These are phyloP conservation scores for Tylopilus sp. DNA, from an alignment of 1,284 basidiomycete species.

Conservation along the genomic window DNA sequence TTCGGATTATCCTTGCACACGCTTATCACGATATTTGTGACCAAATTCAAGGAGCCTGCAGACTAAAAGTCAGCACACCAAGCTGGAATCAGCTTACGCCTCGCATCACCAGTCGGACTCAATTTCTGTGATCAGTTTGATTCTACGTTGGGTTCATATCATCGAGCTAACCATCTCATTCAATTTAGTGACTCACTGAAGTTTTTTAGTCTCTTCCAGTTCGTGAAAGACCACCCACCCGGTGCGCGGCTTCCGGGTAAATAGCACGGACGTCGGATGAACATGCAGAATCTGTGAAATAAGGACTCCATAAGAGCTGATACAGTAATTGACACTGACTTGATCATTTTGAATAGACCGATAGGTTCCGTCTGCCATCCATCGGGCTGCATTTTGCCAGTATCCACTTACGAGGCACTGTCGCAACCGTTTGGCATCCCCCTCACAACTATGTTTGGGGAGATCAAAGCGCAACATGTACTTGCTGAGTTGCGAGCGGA, in stretches of 20 bases:
- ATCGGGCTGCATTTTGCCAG: constrained; percentile 89
- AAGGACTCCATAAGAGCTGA: background rate
- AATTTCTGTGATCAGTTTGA: constrained; percentile 54
- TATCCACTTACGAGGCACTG: constrained; percentile 88
- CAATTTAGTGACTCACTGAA: constrained; percentile 50
- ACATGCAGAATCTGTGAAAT: constrained; percentile 68
- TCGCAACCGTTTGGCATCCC: constrained; percentile 73
- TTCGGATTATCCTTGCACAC: constrained; percentile 5
- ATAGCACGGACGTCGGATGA: constrained; percentile 92
- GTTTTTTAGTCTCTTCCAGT: constrained; percentile 92
- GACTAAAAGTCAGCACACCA: constrained; percentile 1
- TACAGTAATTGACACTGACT: constrained; percentile 41
- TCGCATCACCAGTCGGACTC: constrained; percentile 52
- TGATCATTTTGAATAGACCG: constrained; percentile 76
- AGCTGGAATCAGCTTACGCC: background rate
- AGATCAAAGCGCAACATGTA: constrained; percentile 87
- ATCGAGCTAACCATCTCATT: constrained; percentile 2
- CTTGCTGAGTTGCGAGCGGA: constrained; percentile 87
- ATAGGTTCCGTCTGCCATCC: constrained; percentile 87
- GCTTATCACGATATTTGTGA: constrained; percentile 42
- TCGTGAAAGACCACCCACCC: constrained; percentile 96
- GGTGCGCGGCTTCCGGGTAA: constrained; percentile 83
- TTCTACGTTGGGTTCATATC: constrained; percentile 33
- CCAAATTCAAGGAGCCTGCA: constrained; percentile 48
- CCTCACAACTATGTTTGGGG: constrained; percentile 75